Percentiles rank a stretch among this genome's conserved stretches.
phyloP scores from a whole-genome alignment of 2,329 filamentous ascomycete species.

The Aulographum hederae region DNA sequence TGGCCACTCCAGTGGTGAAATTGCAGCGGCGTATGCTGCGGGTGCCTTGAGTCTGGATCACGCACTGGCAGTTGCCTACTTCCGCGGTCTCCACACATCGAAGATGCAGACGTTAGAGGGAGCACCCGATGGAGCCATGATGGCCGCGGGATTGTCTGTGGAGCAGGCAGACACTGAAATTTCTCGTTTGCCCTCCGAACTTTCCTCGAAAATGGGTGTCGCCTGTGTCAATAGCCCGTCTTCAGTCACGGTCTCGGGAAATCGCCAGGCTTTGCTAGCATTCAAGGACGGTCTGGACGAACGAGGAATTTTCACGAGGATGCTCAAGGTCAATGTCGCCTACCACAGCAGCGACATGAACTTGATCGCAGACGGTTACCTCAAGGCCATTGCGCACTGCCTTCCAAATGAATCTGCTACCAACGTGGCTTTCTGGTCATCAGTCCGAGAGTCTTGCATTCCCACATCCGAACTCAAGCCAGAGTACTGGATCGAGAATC shows the following conservation, averaged over 20 bases:
- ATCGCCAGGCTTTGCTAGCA: too few relatives aligned
- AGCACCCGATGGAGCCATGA: too few relatives aligned
- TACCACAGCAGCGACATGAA: conserved; percentile 28
- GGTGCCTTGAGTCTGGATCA: conserved; percentile 10
- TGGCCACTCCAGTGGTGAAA: conserved; percentile 13
- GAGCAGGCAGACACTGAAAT: background rate
- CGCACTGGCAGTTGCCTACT: too few relatives aligned
- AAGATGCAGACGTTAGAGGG: too few relatives aligned
- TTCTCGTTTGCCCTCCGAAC: background rate
- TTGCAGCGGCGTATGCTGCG: conserved; percentile 9
- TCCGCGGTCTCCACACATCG: too few relatives aligned
- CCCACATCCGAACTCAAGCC: background rate
- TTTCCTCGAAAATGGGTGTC: conserved; percentile 3
- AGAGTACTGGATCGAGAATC: conserved; percentile 5
- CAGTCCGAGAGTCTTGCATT: background rate
- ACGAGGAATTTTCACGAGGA: conserved; percentile 18
- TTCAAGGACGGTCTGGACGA: conserved; percentile 13
- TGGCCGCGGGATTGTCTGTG: too few relatives aligned
- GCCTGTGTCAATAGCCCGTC: conserved; percentile 1
- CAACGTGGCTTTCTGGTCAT: conserved; percentile 1
- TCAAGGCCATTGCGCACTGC: background rate
- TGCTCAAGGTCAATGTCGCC: conserved; percentile 23
- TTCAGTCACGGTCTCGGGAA: conserved; percentile 3
- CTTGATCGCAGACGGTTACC: conserved; percentile 13
- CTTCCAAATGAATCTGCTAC: background rate